These are phyloP conservation scores for Chlorella ohadii DNA, from an alignment of 139 green algal genomes.

Conservation along the genomic window DNA sequence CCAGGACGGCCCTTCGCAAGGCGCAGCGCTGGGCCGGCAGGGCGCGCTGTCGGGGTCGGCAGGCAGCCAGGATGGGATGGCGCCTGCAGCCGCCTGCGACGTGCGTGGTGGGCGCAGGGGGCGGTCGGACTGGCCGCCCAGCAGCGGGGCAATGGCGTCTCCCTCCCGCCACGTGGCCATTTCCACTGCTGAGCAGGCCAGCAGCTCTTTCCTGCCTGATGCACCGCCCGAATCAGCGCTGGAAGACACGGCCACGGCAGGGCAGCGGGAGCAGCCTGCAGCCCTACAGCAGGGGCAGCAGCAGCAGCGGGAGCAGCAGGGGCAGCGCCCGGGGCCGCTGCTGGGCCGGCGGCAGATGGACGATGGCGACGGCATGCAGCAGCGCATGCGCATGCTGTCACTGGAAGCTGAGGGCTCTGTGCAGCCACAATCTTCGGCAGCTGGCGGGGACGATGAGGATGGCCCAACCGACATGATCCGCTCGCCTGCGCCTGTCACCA, in stretches of 20 bases:
- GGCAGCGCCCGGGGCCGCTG: constrained; percentile 1
- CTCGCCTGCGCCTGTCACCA: constrained; percentile 20
- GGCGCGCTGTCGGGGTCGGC: not conserved
- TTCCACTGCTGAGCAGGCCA: constrained; percentile 11
- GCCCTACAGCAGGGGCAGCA: not conserved
- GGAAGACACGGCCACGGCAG: constrained; percentile 24
- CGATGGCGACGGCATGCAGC: not conserved
- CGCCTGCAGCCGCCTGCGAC: too few species aligned
- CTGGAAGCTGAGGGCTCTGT: constrained; percentile 22
- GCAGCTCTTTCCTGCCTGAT: constrained; percentile 30
- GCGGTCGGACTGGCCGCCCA: constrained; percentile 5
- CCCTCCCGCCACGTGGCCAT: not conserved
- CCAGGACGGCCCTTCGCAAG: not conserved
- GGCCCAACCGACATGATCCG: constrained; percentile 18
- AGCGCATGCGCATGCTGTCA: constrained; percentile 31
- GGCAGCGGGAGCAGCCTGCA: not conserved
- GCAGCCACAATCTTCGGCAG: not conserved
- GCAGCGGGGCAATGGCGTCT: not conserved
- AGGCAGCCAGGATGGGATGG: constrained; percentile 15
- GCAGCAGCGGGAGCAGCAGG: not conserved
- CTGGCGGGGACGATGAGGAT: not conserved
- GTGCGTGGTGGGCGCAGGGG: not conserved
- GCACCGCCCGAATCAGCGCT: constrained; percentile 9
- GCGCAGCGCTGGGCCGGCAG: not conserved
- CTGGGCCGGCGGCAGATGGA: not conserved